Base-by-base conservation (phyloP, 306 rosid species). In the Morella rubra region DNA sequence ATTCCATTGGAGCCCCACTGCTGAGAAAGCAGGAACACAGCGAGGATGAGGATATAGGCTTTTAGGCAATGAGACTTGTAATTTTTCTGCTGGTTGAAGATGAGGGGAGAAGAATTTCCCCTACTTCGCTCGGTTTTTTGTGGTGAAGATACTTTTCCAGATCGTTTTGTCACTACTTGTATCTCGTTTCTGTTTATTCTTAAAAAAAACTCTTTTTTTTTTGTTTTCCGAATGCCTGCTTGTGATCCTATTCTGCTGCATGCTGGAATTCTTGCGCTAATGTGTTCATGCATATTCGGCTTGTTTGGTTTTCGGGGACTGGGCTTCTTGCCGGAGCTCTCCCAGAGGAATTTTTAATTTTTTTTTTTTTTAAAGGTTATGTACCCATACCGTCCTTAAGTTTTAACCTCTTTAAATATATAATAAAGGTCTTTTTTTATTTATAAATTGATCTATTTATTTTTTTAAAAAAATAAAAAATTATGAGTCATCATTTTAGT, bases 51-150 rank as follows among this genome's bases (percentile, higher is more conserved):
- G 66, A 73, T 59, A 44, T 79, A 20, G 81, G 85, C 67, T 70
- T 44, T 52, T 85, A 82, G 87, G 65, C 46, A 44, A 60, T 41
- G 83, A 79, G 86, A 71, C 77, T 61, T 79, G 83, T 80, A 72
- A 82, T 84, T 87, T 80, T 86, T 79, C 76, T 79, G 58, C 65
- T 72, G 79, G 77, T 62, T 49, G 82, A 84, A 81, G 80, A 80
- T 59, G 22, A 56, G 49, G 47, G 54, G 77, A 46, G 82, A 52
- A 22, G 77, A 77, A 60, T 71, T 83, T 79, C 69, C 87, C 82
- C 72, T 80, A 76, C 77, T 67, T 65, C 53, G 70, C 80, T 65
- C 75, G 67, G 82, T 71, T 82, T 86, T 87, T 85, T 83, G 77
- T 71, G 82, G 77, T 76, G 53, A 81, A 69, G 76, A 82, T 78